Conservation (phyloP, 495 filamentous ascomycete genomes). For the Aspergillus panamensis region DNA sequence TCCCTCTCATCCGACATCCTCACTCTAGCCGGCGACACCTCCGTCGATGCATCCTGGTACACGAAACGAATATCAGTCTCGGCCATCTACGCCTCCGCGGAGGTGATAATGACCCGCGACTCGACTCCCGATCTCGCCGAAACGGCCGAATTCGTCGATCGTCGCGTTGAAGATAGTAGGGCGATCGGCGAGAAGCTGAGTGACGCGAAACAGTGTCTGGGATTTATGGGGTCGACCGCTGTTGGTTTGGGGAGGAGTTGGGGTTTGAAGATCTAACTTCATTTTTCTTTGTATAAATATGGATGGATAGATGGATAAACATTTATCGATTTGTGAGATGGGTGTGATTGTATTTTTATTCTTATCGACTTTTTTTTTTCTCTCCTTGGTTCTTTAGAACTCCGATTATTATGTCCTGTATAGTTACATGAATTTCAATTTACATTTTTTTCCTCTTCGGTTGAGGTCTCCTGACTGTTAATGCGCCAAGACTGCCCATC, state of each 20-base stretch:
- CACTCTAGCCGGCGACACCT: conserved; percentile 74
- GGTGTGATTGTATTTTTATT: not conserved
- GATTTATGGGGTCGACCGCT: conserved; percentile 63
- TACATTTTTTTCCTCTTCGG: too few relatives aligned
- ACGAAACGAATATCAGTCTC: conserved; percentile 76
- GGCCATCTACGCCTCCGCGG: conserved; percentile 77
- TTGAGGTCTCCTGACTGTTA: too few relatives aligned
- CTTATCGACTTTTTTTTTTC: not conserved
- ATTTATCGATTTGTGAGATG: not conserved
- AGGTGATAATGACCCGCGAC: conserved; percentile 93
- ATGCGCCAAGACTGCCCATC: not conserved
- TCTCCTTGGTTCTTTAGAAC: not conserved
- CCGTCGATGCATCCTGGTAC: conserved; percentile 86
- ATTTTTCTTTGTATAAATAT: not conserved
- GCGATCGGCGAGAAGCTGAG: conserved; percentile 55
- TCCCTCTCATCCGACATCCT: conserved; percentile 83
- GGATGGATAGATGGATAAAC: not conserved
- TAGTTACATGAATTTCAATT: too few relatives aligned
- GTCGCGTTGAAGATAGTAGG: conserved; percentile 67
- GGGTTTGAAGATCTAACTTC: conserved; percentile 44
- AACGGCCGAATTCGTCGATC: conserved; percentile 74
- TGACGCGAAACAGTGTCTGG: conserved; percentile 66
- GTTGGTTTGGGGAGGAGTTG: conserved; percentile 44
- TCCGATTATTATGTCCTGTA: too few relatives aligned
- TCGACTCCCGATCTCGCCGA: conserved; percentile 59